These are phyloP conservation scores for Pelagophyceae sp. DNA, from an alignment of 352 stramenopile species.

Conservation along the genomic window DNA sequence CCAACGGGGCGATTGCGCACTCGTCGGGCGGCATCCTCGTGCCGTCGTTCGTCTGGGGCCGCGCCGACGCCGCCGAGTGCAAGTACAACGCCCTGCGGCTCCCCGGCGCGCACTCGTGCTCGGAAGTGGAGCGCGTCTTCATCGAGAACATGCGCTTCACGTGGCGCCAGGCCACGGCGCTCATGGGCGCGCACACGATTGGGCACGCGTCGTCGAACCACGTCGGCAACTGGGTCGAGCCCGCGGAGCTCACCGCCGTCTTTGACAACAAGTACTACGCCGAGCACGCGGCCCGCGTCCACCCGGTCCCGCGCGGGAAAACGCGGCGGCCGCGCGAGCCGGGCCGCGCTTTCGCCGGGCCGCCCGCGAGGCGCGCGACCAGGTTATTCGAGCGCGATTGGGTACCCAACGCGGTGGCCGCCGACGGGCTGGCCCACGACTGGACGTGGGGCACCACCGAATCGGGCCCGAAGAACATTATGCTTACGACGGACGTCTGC, in stretches of 20 bases:
- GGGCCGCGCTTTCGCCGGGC: no score
- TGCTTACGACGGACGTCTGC: slow-evolving; percentile 41
- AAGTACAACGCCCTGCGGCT: slow-evolving; percentile 20
- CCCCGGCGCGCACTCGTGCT: slow-evolving; percentile 24
- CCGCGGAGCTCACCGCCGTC: slow-evolving; percentile 22
- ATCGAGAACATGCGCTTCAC: slow-evolving; percentile 34
- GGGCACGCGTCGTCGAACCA: slow-evolving; percentile 34
- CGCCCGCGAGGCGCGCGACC: no score
- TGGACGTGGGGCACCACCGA: slow-evolving; percentile 33
- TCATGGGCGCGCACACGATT: slow-evolving; percentile 37
- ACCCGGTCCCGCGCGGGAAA: no score
- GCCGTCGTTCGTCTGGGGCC: slow-evolving; percentile 34
- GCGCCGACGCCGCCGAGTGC: slow-evolving; percentile 27
- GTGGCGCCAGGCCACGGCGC: slow-evolving; percentile 35
- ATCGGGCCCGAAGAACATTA: slow-evolving; percentile 27
- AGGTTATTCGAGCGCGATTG: slow-evolving; percentile 29
- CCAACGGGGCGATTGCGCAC: slow-evolving; percentile 35
- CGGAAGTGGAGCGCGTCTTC: slow-evolving; percentile 34
- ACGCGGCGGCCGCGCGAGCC: no score
- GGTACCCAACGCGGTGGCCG: slow-evolving; percentile 24
- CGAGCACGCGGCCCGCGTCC: no score
- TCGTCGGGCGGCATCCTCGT: slow-evolving; percentile 33
- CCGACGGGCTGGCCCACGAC: neutral
- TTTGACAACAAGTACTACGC: slow-evolving; percentile 37
- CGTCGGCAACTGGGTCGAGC: slow-evolving; percentile 36